Evolutionary conservation across 192 early-diverging fungal genomes (phyloP).

Genomic region (Endogone sp.): DNA sequence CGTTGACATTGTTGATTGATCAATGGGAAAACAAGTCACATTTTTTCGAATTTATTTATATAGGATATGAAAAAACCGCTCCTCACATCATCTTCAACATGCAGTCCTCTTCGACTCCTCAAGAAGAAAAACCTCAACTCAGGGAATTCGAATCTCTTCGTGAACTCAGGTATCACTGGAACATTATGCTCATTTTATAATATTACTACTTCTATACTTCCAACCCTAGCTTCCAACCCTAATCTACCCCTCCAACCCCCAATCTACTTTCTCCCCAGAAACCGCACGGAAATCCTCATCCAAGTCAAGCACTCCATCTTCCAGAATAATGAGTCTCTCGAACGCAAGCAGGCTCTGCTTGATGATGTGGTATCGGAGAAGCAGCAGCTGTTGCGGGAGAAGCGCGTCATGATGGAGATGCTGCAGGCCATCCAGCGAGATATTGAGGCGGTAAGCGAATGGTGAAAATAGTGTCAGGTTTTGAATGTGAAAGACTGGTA

Average conservation of each 20-base stretch:
- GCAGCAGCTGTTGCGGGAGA: conserved; percentile 21
- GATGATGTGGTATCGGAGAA: conserved; percentile 27
- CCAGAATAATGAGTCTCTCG: conserved; percentile 16
- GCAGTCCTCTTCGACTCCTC: background rate
- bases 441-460: conserved; percentile 19
- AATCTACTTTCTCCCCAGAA: background rate
- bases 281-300: background rate
- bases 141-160: background rate
- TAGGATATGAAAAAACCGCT: too few relatives aligned
- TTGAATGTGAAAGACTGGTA: background rate
- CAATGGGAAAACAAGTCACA: background rate
- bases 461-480: background rate
- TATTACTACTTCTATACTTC: too few relatives aligned
- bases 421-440: conserved; percentile 27
- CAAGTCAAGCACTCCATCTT: conserved; percentile 16
- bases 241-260: too few relatives aligned
- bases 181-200: too few relatives aligned
- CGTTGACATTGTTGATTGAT: background rate
- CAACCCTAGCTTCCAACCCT: too few relatives aligned
- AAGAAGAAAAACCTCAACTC: background rate
- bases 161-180: background rate
- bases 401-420: conserved; percentile 22
- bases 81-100: too few relatives aligned
- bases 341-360: conserved; percentile 18
- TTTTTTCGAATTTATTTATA: too few relatives aligned